phyloP scores from a whole-genome alignment of 768 basidiomycete genomes.

The Hortiboletus flavorubellus region DNA sequence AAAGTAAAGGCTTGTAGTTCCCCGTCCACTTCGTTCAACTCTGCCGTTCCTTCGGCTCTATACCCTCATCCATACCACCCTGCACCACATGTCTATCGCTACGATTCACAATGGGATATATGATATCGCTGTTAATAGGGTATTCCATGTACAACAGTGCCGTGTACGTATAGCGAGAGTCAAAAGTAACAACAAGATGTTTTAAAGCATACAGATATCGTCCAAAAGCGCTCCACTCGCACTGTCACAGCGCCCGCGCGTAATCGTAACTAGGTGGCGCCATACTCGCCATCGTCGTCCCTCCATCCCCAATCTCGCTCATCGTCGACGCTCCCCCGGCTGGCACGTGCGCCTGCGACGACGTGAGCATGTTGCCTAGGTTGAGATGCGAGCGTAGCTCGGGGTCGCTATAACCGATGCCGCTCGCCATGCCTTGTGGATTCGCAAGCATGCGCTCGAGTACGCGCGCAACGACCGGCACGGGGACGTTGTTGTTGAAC shows the following conservation, averaged over 20 bases:
- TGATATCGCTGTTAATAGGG: not conserved
- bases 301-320: constrained; percentile 36
- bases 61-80: too few relatives aligned
- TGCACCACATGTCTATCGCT: not conserved
- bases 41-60: not conserved
- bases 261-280: constrained; percentile 27
- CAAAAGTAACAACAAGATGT: not conserved
- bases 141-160: not conserved
- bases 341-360: not conserved
- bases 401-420: constrained; percentile 6
- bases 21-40: not conserved
- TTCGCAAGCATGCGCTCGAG: constrained; percentile 26
- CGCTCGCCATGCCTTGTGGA: constrained; percentile 21
- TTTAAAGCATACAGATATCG: not conserved
- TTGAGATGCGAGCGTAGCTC: constrained; percentile 9
- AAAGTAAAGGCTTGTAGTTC: not conserved
- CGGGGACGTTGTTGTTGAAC: constrained; percentile 27
- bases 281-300: constrained; percentile 22
- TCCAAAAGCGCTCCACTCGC: not conserved
- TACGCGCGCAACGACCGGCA: constrained; percentile 23
- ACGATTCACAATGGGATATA: not conserved
- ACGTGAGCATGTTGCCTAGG: not conserved
- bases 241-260: constrained; percentile 7
- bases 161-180: not conserved
- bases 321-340: constrained; percentile 27